Evolutionary conservation across 1,284 basidiomycete species (phyloP).

Genomic region (Trametes pubescens): DNA sequence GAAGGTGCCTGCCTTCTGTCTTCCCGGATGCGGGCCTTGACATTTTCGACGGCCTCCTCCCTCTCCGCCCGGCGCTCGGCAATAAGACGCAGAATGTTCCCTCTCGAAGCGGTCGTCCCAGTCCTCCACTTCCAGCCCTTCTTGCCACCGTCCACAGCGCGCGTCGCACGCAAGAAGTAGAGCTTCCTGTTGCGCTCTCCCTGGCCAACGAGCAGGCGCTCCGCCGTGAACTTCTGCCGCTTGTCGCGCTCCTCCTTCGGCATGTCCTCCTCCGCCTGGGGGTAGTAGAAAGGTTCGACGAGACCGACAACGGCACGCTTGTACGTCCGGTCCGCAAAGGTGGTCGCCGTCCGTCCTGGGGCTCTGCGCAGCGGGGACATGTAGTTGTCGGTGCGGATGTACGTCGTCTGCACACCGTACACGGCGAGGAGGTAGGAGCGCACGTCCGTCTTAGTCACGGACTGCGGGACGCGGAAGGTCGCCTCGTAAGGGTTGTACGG

Average conservation of each 20-base stretch:
- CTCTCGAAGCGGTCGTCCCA: constrained; percentile 47
- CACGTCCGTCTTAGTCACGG: constrained; percentile 91
- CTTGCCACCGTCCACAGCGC: constrained; percentile 47
- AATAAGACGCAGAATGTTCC: constrained; percentile 54
- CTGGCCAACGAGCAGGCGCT: constrained; percentile 59
- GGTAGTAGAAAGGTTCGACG: constrained; percentile 91
- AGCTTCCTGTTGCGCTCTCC: constrained; percentile 51
- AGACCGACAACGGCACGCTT: constrained; percentile 92
- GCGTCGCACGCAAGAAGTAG: constrained; percentile 56
- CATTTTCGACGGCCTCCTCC: constrained; percentile 57
- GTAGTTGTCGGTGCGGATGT: constrained; percentile 94
- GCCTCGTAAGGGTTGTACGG: constrained; percentile 95
- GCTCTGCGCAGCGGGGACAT: constrained; percentile 61
- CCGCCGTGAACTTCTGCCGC: constrained; percentile 67
- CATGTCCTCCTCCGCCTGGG: constrained; percentile 83
- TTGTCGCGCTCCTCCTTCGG: constrained; percentile 56
- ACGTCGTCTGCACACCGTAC: constrained; percentile 90
- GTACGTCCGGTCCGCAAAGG: constrained; percentile 62
- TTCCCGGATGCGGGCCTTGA: constrained; percentile 54
- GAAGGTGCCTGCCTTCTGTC: constrained; percentile 38
- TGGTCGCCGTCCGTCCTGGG: constrained; percentile 41
- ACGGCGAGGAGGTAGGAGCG: constrained; percentile 85
- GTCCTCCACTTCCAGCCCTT: constrained; percentile 53
- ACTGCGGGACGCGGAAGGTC: constrained; percentile 89
- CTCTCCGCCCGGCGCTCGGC: constrained; percentile 64